These are phyloP conservation scores for Suillus hirtellus DNA, from an alignment of 768 basidiomycete genomes.

Conservation along the genomic window DNA sequence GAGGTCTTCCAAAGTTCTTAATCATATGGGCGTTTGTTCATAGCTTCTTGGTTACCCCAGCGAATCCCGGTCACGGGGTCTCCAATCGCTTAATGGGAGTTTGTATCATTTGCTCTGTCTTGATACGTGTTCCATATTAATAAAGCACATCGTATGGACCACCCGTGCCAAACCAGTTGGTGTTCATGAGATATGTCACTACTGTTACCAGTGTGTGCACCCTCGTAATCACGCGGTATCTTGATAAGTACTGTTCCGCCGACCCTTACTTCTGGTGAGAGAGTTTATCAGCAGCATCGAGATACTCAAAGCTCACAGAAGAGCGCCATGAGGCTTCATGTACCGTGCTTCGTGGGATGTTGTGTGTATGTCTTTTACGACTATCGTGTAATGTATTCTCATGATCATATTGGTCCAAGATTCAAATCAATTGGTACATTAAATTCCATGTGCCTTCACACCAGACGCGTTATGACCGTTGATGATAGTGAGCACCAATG, in stretches of 20 bases:
- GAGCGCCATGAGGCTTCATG: neutral
- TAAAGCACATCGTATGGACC: neutral
- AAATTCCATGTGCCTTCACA: constrained; percentile 4
- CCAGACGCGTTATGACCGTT: constrained; percentile 1
- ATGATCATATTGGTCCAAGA: neutral
- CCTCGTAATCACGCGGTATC: neutral
- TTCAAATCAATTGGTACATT: neutral
- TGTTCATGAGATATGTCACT: neutral
- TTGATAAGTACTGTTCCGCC: neutral
- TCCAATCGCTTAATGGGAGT: neutral
- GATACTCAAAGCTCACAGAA: neutral
- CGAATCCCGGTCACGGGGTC: neutral
- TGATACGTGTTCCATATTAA: neutral
- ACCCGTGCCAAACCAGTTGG: neutral
- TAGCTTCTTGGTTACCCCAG: neutral
- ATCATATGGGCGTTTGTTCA: neutral
- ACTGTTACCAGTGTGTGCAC: neutral
- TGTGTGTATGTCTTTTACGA: neutral
- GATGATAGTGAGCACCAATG: neutral
- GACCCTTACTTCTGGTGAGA: neutral
- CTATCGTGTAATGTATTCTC: constrained; percentile 2
- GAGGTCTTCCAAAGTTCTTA: neutral
- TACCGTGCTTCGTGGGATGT: neutral
- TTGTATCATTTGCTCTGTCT: neutral
- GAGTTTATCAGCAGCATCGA: neutral